Conservation (phyloP, 345 rosid genomes). For the Hibiscus trionum region DNA sequence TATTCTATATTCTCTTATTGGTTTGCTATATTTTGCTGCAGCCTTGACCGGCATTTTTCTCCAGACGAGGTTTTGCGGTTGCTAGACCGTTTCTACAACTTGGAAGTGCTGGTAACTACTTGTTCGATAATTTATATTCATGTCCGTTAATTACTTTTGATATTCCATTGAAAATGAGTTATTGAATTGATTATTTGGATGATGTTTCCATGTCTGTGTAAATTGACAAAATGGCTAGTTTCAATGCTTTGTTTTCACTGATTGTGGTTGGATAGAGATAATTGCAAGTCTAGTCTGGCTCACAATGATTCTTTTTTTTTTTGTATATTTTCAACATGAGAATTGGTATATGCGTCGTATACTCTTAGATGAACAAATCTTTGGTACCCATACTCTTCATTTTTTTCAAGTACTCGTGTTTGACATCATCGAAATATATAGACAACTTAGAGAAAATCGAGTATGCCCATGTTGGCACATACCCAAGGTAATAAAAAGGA, state of each 20-base stretch:
- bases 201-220: neutral
- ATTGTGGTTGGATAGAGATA: neutral
- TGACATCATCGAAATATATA: neutral
- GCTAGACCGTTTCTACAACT: slow-evolving; percentile 86
- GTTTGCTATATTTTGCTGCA: slow-evolving; percentile 21
- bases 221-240: neutral
- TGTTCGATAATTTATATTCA: neutral
- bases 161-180: neutral
- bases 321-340: neutral
- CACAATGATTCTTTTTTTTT: neutral
- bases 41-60: slow-evolving; percentile 78
- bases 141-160: neutral
- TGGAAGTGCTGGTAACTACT: slow-evolving; percentile 77
- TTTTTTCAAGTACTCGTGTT: neutral
- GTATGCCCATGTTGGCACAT: neutral
- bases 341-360: neutral
- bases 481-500: neutral
- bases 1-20: neutral
- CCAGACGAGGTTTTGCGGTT: slow-evolving; percentile 87
- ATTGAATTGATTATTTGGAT: neutral
- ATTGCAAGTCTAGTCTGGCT: neutral
- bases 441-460: neutral
- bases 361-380: neutral
- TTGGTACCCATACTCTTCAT: neutral
- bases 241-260: neutral